Conservation (phyloP, 352 stramenopile species). For the Thalassiosira exigua region DNA sequence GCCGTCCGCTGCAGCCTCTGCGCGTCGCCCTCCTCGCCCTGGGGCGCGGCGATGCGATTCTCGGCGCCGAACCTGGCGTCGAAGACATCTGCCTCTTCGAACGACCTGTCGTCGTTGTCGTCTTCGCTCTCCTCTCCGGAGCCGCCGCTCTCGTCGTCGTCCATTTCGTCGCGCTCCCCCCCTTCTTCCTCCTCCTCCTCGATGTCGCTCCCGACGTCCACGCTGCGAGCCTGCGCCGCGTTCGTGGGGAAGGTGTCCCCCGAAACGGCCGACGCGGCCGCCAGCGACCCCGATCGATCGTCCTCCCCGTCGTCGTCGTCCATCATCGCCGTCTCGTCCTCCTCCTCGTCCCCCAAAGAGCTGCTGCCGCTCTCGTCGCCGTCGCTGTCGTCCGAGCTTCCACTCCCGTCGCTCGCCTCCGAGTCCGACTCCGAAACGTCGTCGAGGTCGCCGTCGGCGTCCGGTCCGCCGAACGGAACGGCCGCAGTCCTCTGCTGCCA, state of each 20-base stretch:
- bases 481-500: conserved; percentile 12
- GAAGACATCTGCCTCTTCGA: background rate
- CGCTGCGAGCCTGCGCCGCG: conserved; percentile 37
- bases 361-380: conserved; percentile 14
- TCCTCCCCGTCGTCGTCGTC: conserved; percentile 23
- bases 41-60: too few relatives aligned
- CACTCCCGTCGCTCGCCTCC: conserved; percentile 12
- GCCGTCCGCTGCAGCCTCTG: conserved; percentile 16
- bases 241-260: conserved; percentile 50
- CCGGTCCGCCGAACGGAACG: conserved; percentile 19
- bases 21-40: background rate
- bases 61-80: background rate
- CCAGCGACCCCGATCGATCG: conserved; percentile 16
- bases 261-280: conserved; percentile 26
- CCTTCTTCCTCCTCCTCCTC: background rate
- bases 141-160: conserved; percentile 12
- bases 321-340: conserved; percentile 24
- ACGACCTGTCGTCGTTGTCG: background rate
- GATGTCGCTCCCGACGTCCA: conserved; percentile 26
- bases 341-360: conserved; percentile 18
- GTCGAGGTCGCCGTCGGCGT: background rate
- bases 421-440: conserved; percentile 5
- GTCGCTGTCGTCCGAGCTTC: conserved; percentile 26
- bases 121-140: conserved; percentile 23
- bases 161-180: background rate